Conservation (phyloP, 306 rosid species). For the Alnus glutinosa region DNA sequence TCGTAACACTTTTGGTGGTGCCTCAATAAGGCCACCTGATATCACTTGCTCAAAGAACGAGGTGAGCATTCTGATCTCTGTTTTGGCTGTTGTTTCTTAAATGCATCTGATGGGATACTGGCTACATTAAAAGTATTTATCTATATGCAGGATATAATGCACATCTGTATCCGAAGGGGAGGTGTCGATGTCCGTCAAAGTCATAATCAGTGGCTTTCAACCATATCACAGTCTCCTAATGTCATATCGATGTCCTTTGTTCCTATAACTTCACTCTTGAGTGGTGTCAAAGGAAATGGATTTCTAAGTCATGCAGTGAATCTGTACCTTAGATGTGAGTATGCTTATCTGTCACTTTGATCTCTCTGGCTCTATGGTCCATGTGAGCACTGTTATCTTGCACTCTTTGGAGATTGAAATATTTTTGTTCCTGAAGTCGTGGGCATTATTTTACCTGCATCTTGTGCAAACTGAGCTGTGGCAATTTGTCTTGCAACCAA, state of each 20-base stretch:
- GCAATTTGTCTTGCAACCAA: not conserved
- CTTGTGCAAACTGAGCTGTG: not conserved
- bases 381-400: not conserved
- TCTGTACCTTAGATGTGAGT: conserved; percentile 93
- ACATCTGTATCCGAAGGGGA: conserved; percentile 68
- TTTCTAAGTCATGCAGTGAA: conserved; percentile 79
- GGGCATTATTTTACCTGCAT: not conserved
- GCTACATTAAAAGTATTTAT: conserved; percentile 10
- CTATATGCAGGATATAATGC: conserved; percentile 52
- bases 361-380: not conserved
- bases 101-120: conserved; percentile 6
- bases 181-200: conserved; percentile 64
- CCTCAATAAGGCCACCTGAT: conserved; percentile 48
- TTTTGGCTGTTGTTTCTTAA: conserved; percentile 9
- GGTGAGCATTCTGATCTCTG: conserved; percentile 45
- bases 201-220: conserved; percentile 80
- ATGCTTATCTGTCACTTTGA: not conserved
- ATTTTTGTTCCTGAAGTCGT: not conserved
- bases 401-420: not conserved
- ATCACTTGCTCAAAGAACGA: conserved; percentile 56
- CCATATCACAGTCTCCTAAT: conserved; percentile 71
- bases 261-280: conserved; percentile 80
- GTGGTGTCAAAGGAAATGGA: conserved; percentile 72
- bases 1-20: conserved; percentile 28
- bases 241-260: conserved; percentile 81